Base-by-base conservation (phyloP, 2,329 filamentous ascomycete species). In the Bipolaris sorokiniana region DNA sequence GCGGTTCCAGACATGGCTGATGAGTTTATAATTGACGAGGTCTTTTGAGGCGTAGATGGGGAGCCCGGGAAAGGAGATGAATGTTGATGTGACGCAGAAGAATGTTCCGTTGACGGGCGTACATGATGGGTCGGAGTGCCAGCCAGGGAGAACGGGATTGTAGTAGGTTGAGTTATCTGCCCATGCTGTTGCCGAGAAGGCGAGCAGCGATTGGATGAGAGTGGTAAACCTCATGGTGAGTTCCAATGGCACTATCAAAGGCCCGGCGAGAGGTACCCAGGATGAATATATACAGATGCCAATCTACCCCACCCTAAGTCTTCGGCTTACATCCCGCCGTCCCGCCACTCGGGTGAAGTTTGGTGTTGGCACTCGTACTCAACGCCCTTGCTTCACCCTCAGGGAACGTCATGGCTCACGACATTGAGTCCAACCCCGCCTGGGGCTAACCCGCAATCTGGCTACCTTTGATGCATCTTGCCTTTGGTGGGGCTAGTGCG, bases 21-120 rank as follows among this genome's bases (percentile, higher is more conserved):
- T 76, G 4, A 80, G 75, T 55, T 79, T 81, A 81, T 82, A 86
- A 50, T 80, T 79, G 15, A 76, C 62, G 18, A 86, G 66, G 63
- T 85, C 82, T 51, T 76, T 78, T 15, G 79, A 83, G 1, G 81
- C 81, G 63, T 84, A 80, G 22, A 86, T 78, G 0, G 83, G 82
- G 4, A 84, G 70, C 0, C 82, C 83, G 0, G 83, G 83, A 62
- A 84, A 85, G 0, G 77, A 74, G 49, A 81, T 79, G 62, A 85
- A 86, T 2, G 80, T 83, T 0, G 82, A 84, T 0, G 80, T 81
- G 2, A 78, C 80, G 59, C 81, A 83, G 67, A 82, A 83, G 64
- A 82, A 84, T 6, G 70, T 71, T 2, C 33, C 34, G 9, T 48
- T 54, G 3, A 81, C 79, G 6, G 80, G 72, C 18, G 81, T 61